Conservation (phyloP, 148 eudicot genomes). For the Spergularia marina region DNA sequence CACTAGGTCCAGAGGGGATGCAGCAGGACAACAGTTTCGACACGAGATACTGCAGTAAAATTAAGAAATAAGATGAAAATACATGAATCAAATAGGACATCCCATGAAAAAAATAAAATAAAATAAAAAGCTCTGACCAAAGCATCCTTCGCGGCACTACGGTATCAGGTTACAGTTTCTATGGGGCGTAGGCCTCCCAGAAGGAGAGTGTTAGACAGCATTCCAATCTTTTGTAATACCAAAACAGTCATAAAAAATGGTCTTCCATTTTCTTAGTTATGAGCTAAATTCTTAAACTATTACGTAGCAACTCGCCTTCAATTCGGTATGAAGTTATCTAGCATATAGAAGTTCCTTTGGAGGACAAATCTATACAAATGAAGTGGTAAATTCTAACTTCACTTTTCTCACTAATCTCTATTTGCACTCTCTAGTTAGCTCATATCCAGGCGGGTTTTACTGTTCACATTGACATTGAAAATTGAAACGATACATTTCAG, state of each 20-base stretch:
- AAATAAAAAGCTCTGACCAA: not conserved
- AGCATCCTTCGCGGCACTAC: no score
- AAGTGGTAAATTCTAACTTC: not conserved
- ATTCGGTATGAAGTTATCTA: not conserved
- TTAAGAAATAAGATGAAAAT: not conserved
- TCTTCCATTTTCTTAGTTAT: not conserved
- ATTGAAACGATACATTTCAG: no score
- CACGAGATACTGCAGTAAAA: constrained; percentile 64
- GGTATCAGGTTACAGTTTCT: no score
- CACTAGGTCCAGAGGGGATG: constrained; percentile 33
- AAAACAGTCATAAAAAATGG: not conserved
- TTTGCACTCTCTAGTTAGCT: not conserved
- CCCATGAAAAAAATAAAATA: not conserved
- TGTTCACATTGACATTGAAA: no score
- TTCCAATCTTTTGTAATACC: not conserved
- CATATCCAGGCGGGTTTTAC: no score
- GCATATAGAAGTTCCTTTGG: not conserved
- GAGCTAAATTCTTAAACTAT: not conserved
- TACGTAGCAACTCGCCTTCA: not conserved
- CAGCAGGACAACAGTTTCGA: constrained; percentile 76
- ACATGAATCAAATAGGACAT: not conserved
- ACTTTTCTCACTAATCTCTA: not conserved
- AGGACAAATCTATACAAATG: not conserved
- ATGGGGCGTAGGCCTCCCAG: no score
- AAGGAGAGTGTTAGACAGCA: not conserved